Percentiles rank a stretch among this genome's conserved stretches.
Evolutionary conservation across 768 basidiomycete genomes (phyloP).

Genomic region (Suillus spraguei): DNA sequence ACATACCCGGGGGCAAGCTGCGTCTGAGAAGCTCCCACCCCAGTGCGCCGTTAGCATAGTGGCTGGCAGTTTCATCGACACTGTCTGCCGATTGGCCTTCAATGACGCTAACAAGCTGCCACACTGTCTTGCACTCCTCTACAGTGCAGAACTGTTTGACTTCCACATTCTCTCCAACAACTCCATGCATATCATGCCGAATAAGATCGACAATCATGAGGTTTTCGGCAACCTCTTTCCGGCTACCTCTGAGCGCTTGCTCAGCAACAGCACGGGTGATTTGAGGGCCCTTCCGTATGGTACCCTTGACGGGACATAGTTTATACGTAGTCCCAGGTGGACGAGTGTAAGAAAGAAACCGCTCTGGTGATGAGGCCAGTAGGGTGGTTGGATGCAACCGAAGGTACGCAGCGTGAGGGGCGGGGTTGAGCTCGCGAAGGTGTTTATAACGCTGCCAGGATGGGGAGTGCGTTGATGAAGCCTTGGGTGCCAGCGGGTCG

Average conservation of each 20-base stretch:
- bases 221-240: conserved; percentile 95
- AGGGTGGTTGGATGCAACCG: conserved; percentile 77
- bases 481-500: conserved; percentile 24
- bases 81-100: conserved; percentile 59
- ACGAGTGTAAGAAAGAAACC: conserved; percentile 83
- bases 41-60: conserved; percentile 42
- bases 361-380: conserved; percentile 88
- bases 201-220: conserved; percentile 98
- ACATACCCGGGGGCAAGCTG: conserved; percentile 84
- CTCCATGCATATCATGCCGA: conserved; percentile 86
- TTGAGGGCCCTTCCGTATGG: conserved; percentile 69
- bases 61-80: conserved; percentile 39
- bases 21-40: conserved; percentile 80
- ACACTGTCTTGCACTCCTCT: conserved; percentile 93
- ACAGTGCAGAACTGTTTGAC: conserved; percentile 86
- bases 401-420: conserved; percentile 84
- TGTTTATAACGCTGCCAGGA: conserved; percentile 78
- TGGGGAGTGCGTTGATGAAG: conserved; percentile 21
- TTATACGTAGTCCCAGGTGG: conserved; percentile 68
- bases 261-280: conserved; percentile 70
- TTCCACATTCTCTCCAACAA: conserved; percentile 78
- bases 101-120: conserved; percentile 94
- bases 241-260: conserved; percentile 59
- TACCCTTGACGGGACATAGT: conserved; percentile 95
- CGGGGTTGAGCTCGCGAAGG: conserved; percentile 79